Evolutionary conservation across 495 filamentous ascomycete genomes (phyloP).

Genomic region (Trichoderma reesei): DNA sequence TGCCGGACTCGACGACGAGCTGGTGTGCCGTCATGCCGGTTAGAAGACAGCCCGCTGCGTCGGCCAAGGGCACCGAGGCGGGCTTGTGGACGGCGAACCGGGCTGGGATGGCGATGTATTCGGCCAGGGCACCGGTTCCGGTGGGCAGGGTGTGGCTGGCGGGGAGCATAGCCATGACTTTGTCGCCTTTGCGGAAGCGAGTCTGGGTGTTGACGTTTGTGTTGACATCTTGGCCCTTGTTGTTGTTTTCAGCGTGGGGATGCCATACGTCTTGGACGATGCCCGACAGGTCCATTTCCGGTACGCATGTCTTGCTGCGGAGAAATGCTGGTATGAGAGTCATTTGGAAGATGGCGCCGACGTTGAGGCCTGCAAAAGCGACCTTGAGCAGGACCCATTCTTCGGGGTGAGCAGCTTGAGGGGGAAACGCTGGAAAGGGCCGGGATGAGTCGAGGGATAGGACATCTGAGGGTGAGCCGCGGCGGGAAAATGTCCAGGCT

Average conservation of each 20-base stretch:
- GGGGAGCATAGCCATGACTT: slow-evolving; percentile 24
- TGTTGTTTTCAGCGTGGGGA: not conserved
- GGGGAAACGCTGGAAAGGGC: slow-evolving; percentile 11
- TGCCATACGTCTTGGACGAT: slow-evolving; percentile 19
- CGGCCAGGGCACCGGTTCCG: slow-evolving; percentile 27
- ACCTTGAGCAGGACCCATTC: slow-evolving; percentile 27
- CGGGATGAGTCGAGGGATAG: slow-evolving; percentile 14
- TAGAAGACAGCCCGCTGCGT: slow-evolving; percentile 28
- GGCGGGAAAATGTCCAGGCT: slow-evolving; percentile 22
- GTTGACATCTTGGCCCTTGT: not conserved
- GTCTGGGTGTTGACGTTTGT: not conserved
- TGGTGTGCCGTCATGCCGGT: slow-evolving; percentile 25
- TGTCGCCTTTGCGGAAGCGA: slow-evolving; percentile 19
- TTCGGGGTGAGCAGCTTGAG: slow-evolving; percentile 3
- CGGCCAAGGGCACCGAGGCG: slow-evolving; percentile 4
- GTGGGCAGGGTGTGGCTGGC: slow-evolving; percentile 18
- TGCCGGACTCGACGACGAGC: slow-evolving; percentile 17
- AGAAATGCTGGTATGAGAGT: slow-evolving; percentile 23
- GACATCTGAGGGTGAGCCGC: slow-evolving; percentile 16
- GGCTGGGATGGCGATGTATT: slow-evolving; percentile 23
- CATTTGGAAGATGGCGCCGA: slow-evolving; percentile 28
- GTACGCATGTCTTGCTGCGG: slow-evolving; percentile 22
- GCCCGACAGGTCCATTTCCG: slow-evolving; percentile 32
- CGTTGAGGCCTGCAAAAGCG: slow-evolving; percentile 31
- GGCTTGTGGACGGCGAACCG: slow-evolving; percentile 21